phyloP scores from a whole-genome alignment of 108 stramenopile species.

The Fistulifera pelliculosa region DNA sequence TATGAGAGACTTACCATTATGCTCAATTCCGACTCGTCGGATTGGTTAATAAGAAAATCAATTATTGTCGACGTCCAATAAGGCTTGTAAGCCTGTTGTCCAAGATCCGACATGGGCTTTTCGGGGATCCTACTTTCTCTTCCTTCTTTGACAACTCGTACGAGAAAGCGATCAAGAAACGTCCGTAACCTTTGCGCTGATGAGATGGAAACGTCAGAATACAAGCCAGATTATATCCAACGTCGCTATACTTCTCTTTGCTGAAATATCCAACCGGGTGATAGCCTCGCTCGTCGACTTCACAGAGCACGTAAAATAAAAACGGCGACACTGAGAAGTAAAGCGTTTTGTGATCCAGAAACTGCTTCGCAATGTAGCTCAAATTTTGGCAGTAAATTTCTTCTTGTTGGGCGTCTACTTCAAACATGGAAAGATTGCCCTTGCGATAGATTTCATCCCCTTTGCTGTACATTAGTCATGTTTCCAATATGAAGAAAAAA shows the following conservation, averaged over 20 bases:
- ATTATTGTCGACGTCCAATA: slow-evolving; percentile 90
- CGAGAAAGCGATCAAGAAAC: slow-evolving; percentile 95
- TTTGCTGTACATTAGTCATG: no score
- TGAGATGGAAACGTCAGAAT: slow-evolving; percentile 98
- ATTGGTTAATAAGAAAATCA: slow-evolving; percentile 70
- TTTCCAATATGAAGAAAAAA: no score
- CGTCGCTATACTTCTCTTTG: slow-evolving; percentile 98
- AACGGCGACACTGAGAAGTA: slow-evolving; percentile 99
- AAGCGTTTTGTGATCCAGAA: slow-evolving; percentile 99
- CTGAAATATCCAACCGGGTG: slow-evolving; percentile 97
- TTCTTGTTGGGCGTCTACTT: slow-evolving; percentile 95
- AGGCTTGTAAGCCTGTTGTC: slow-evolving; percentile 91
- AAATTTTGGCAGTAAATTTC: slow-evolving; percentile 97
- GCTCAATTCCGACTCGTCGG: slow-evolving; percentile 56
- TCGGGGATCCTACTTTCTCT: slow-evolving; percentile 97
- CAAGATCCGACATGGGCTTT: slow-evolving; percentile 97
- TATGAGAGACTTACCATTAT: slow-evolving; percentile 29
- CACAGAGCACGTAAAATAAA: slow-evolving; percentile 95
- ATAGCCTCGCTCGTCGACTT: slow-evolving; percentile 84
- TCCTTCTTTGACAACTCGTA: slow-evolving; percentile 97
- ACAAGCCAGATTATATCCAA: slow-evolving; percentile 99
- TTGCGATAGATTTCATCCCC: slow-evolving; percentile 76
- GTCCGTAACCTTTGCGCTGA: slow-evolving; percentile 98
- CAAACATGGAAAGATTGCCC: slow-evolving; percentile 71
- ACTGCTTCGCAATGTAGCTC: slow-evolving; percentile 96